These are phyloP conservation scores for Alternaria tenuissima DNA, from an alignment of 2,329 filamentous ascomycete species.

Conservation along the genomic window DNA sequence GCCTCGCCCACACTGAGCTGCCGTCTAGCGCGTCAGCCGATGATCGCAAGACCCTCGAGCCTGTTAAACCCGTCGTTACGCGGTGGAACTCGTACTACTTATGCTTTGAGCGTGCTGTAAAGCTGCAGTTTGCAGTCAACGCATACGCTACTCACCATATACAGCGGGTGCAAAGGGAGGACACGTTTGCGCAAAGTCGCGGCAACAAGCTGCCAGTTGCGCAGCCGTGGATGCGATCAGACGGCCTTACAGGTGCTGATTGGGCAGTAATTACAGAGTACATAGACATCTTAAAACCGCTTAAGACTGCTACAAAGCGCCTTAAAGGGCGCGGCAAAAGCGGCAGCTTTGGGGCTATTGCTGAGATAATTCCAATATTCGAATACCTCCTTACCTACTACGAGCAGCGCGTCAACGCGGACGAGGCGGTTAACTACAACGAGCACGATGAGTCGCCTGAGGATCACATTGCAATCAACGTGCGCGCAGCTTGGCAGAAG, in stretches of 20 bases:
- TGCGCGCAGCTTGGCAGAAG: slow-evolving; percentile 10
- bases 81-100: not conserved
- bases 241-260: not conserved
- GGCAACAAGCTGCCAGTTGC: not conserved
- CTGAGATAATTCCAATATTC: slow-evolving; percentile 9
- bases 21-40: not conserved
- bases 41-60: not conserved
- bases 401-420: not conserved
- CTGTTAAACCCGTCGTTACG: slow-evolving; percentile 10
- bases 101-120: slow-evolving; percentile 3
- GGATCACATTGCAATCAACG: slow-evolving; percentile 17
- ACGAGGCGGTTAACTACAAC: not conserved
- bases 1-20: not conserved
- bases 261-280: slow-evolving; percentile 8
- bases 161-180: too few relatives aligned
- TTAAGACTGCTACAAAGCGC: not conserved
- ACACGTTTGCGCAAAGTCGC: not conserved
- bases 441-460: not conserved
- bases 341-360: not conserved
- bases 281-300: not conserved
- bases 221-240: not conserved
- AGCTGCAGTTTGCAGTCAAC: slow-evolving; percentile 3
- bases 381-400: not conserved
- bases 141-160: slow-evolving; percentile 1
- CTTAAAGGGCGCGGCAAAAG: not conserved